phyloP scores from a whole-genome alignment of 75 land plant species.

The Pinus taeda region DNA sequence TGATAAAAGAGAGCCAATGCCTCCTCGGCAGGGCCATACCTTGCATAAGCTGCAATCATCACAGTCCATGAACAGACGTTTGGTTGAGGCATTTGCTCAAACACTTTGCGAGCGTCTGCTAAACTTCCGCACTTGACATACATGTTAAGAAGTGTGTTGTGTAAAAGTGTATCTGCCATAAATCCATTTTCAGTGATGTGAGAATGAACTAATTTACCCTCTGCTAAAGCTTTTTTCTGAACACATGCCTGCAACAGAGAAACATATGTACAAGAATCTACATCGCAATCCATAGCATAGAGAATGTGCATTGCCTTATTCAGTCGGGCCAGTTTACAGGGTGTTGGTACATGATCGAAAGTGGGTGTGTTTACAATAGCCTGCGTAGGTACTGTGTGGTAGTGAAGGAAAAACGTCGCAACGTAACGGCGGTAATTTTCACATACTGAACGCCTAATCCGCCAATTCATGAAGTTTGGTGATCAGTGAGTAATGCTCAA shows the following conservation, averaged over 20 bases:
- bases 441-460: no score
- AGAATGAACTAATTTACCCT: neutral
- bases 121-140: neutral
- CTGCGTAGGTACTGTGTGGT: no score
- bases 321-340: neutral
- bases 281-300: neutral
- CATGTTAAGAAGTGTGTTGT: neutral
- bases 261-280: neutral
- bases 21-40: conserved; percentile 13
- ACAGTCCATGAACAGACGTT: conserved; percentile 57
- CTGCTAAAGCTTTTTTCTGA: neutral
- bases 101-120: conserved; percentile 16
- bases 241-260: neutral
- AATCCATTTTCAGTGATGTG: neutral
- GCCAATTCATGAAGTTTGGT: no score
- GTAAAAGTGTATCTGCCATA: neutral
- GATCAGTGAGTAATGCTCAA: no score
- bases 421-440: no score
- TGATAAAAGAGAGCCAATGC: conserved; percentile 32
- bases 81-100: conserved; percentile 28
- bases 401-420: no score
- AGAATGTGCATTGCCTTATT: no score
- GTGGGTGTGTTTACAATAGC: no score
- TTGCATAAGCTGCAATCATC: conserved; percentile 47
- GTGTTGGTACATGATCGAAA: neutral